phyloP scores from a whole-genome alignment of 2,329 filamentous ascomycete genomes.

The Fusarium torreyae region DNA sequence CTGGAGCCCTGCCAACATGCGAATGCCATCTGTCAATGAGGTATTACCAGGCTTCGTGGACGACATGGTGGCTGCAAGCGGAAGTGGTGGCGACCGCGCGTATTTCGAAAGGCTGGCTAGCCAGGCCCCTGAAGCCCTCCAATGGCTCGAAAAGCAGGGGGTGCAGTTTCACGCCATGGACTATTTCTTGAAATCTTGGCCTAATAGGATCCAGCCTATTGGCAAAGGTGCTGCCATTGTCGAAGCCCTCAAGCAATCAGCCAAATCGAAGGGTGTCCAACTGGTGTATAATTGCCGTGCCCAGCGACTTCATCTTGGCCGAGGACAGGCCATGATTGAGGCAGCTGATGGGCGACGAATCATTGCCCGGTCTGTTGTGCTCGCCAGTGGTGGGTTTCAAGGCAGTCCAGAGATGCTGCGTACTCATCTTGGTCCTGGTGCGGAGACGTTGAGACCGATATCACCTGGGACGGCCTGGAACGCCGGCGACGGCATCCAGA shows the following conservation, averaged over 20 bases:
- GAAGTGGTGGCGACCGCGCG: slow-evolving; percentile 15
- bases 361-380: slow-evolving; percentile 17
- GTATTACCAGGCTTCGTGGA: slow-evolving; percentile 20
- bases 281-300: slow-evolving; percentile 19
- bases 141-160: slow-evolving; percentile 20
- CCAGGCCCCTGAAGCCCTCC: slow-evolving; percentile 18
- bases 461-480: slow-evolving; percentile 18
- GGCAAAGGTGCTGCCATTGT: slow-evolving; percentile 20
- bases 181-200: slow-evolving; percentile 23
- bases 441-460: slow-evolving; percentile 20
- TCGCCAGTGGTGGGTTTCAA: slow-evolving; percentile 18
- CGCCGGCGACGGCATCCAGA: slow-evolving; percentile 18
- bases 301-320: slow-evolving; percentile 18
- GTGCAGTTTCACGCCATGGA: slow-evolving; percentile 19
- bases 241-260: slow-evolving; percentile 19
- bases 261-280: slow-evolving; percentile 21
- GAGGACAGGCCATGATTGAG: slow-evolving; percentile 11
- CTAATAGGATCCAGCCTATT: slow-evolving; percentile 20
- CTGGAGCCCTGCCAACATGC: slow-evolving; percentile 31
- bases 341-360: slow-evolving; percentile 17
- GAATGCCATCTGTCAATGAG: slow-evolving; percentile 31
- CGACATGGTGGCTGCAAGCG: slow-evolving; percentile 13
- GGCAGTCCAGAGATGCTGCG: slow-evolving; percentile 19
- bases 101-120: slow-evolving; percentile 24
- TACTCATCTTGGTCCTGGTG: slow-evolving; percentile 23